Base-by-base conservation (phyloP, 192 early-diverging fungal species). In the Umbelopsis sp. region DNA sequence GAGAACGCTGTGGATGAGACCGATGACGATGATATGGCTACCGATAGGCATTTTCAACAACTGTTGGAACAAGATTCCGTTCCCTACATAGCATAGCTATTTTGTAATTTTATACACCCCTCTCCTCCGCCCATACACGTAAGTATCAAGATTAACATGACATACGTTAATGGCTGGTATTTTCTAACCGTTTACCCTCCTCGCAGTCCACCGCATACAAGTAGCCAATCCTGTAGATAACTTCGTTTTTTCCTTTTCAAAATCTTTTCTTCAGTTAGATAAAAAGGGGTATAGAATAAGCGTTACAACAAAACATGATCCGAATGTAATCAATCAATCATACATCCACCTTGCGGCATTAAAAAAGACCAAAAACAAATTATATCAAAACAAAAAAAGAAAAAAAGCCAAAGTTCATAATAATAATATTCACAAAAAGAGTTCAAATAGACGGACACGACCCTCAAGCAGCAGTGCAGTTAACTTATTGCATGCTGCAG, bases 1-100 rank as follows among this genome's bases (percentile, higher is more conserved):
- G 68, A 69, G 6, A 22, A 22, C 9, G 34, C 68, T 2, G 24
- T 45, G 51, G 50, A 53, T 29, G 53, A 71, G 34, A 29, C 56
- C 20, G 17, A 29, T 16, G 47, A 70, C 10, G 68, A 70, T 22
- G 47, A 69, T 50, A 0, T n/a, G 14, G 34, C 68, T 49, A 70
- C 68, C 29, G 50, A 53, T 20, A 34, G 56, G 20, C 73, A 75
- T 75, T 75, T 75, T 65, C 56, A 75, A 41, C 56, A 45, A n/a
- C n/a, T 75, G 47, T 22, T 75, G 25, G 54, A 66, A 47, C 50
- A 65, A 54, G 54, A 69, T 29, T 31, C 45, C 21, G 65, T 75
- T 51, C 47, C 68, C 56, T 75, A 75, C 65, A 75, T 75, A 22
- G 73, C 73, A 49, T 75, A 75, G 53, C 25, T 70, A n/a, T 66